Evolutionary conservation across 768 basidiomycete species (phyloP), one percentile per base, ranked within the genome.

Genomic region (Cubamyces lactineus): DNA sequence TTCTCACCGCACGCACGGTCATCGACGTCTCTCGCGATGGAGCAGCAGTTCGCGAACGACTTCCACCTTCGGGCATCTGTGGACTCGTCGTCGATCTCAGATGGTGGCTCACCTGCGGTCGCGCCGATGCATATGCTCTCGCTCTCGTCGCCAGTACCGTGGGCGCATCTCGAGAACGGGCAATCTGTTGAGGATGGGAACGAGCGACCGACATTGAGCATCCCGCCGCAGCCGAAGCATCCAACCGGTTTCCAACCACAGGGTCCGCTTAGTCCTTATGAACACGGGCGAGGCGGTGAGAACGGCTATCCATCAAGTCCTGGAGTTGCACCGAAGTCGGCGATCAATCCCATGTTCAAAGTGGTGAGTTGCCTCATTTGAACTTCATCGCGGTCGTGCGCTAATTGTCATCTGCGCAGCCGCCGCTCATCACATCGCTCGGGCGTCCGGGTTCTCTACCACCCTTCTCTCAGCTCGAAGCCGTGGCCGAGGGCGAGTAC

Each of bases 321-420:
- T 39, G 80, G 81, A 49, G 75, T 81, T 55, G 84, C 83, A 16
- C 80, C 89, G 40, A 87, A 86, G 71, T 84, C 86, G 48, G 82
- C 80, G 38, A 90, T 92, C 70, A 92, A 94, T 74, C 90, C 92
- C 28, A 92, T 93, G 72, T 94, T 94, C 81, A 88, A 91, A 84
- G 91, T 94, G 79, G 92, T 93, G 77, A 80, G 92, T 85, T 19
- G 59, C 34, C 4, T 50, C 62, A 34, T 41, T 19, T 12, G 17
- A 42, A 54, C 28, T 52, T n/a, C 51, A 19, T n/a, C 19, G 55
- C 9, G 6, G n/a, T 11, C 40, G 23, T 17, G 9, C 26, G 61
- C 30, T 55, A 52, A 40, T 24, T 43, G 19, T 24, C 52, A 15
- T 46, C 61, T 45, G 17, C 52, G 23, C 51, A 72, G 71, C 69